Percentiles rank a stretch among this genome's conserved stretches.
Conservation (phyloP, 1,284 basidiomycete species). For the Ustilago cynodontis region DNA sequence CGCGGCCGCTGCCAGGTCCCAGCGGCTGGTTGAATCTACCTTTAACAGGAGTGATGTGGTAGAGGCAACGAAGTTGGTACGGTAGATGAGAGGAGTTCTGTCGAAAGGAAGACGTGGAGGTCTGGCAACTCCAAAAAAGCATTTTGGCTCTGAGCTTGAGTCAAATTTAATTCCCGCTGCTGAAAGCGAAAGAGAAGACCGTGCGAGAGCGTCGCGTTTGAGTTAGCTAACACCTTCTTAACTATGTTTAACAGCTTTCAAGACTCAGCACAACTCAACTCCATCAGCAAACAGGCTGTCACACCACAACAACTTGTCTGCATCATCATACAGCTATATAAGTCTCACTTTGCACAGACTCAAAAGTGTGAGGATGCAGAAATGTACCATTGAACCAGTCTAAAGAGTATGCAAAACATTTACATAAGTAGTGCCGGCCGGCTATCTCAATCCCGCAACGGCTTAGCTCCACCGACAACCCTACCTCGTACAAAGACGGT, state of each 20-base stretch:
- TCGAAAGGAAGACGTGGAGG: constrained; percentile 12
- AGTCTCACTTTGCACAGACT: background rate
- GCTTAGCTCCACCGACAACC: constrained; percentile 78
- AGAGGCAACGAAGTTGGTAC: background rate
- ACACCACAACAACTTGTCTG: background rate
- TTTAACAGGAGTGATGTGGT: background rate
- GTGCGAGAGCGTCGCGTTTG: constrained; percentile 12
- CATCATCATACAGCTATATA: background rate
- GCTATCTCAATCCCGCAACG: constrained; percentile 30
- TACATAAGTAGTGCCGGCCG: background rate
- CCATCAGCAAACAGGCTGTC: background rate
- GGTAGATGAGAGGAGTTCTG: background rate
- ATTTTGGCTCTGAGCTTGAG: background rate
- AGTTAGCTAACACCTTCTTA: too few species aligned
- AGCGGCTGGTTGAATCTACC: background rate
- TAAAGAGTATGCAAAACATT: background rate
- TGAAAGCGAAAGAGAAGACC: constrained; percentile 5
- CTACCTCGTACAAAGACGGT: constrained; percentile 86
- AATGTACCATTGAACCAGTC: background rate
- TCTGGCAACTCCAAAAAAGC: background rate
- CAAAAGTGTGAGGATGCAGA: background rate
- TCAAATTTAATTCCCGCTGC: constrained; percentile 17
- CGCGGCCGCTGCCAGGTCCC: background rate
- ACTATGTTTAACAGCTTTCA: too few species aligned
- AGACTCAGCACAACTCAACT: background rate